Conservation (phyloP, 805 yeast species). For the Peterozyma toletana region DNA sequence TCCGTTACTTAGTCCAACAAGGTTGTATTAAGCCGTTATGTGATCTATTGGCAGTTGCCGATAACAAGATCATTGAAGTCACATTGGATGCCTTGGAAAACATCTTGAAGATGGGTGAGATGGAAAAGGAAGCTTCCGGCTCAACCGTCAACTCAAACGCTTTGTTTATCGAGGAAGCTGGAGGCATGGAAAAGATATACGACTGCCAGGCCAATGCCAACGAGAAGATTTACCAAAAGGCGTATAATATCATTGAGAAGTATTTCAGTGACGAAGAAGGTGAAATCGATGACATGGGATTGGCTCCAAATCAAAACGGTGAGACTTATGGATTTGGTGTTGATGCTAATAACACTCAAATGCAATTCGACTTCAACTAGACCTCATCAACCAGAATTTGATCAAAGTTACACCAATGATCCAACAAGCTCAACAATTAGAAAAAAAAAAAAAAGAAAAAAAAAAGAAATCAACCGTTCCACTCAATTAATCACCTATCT, state of each 20-base stretch:
- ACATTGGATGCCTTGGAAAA: slow-evolving; percentile 93
- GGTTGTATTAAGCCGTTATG: slow-evolving; percentile 97
- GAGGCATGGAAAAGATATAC: slow-evolving; percentile 94
- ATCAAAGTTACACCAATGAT: too few species aligned
- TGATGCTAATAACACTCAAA: slow-evolving; percentile 14
- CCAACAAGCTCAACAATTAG: too few species aligned
- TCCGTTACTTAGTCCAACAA: slow-evolving; percentile 85
- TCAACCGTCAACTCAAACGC: slow-evolving; percentile 78
- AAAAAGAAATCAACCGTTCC: too few species aligned
- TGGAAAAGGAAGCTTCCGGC: slow-evolving; percentile 75
- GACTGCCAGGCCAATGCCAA: slow-evolving; percentile 89
- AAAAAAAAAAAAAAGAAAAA: too few species aligned
- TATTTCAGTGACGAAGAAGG: slow-evolving; percentile 87
- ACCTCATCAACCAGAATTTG: not conserved
- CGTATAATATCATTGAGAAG: slow-evolving; percentile 82
- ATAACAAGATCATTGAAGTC: slow-evolving; percentile 87
- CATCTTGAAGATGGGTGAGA: slow-evolving; percentile 89
- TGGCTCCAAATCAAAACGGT: slow-evolving; percentile 73
- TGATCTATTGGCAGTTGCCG: slow-evolving; percentile 83
- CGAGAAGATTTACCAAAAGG: slow-evolving; percentile 87
- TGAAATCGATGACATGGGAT: slow-evolving; percentile 54
- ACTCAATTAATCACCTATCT: not conserved
- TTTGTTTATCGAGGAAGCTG: slow-evolving; percentile 91
- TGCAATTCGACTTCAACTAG: slow-evolving; percentile 37
- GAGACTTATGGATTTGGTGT: slow-evolving; percentile 87